Evolutionary conservation across 2,329 filamentous ascomycete genomes (phyloP).

Genomic region (Aspergillus thermomutatus): DNA sequence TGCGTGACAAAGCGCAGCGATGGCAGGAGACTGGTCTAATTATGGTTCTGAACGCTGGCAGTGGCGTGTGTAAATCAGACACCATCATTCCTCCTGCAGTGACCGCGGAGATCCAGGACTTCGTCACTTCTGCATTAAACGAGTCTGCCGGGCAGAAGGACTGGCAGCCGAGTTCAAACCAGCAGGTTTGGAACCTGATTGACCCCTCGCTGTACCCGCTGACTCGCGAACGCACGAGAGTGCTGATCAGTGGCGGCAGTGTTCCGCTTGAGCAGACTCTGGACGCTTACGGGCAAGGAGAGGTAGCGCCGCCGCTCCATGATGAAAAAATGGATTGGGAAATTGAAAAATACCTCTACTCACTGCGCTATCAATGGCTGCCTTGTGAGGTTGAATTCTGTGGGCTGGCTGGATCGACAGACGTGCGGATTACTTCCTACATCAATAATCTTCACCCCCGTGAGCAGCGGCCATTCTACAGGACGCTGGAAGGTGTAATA

Average conservation of each 20-base stretch:
- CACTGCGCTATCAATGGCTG: slow-evolving; percentile 11
- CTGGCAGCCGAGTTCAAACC: neutral
- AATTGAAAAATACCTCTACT: slow-evolving; percentile 1
- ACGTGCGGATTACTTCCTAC: slow-evolving; percentile 7
- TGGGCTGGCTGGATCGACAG: slow-evolving; percentile 4
- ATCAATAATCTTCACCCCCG: slow-evolving; percentile 8
- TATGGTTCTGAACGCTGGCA: slow-evolving; percentile 11
- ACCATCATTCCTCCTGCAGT: neutral
- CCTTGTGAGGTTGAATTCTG: slow-evolving; percentile 12
- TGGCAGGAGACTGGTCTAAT: slow-evolving; percentile 4
- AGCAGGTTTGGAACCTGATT: neutral
- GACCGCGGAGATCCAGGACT: neutral
- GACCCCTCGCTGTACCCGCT: neutral
- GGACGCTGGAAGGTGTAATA: slow-evolving; percentile 3
- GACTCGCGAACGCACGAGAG: neutral
- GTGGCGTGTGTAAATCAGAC: slow-evolving; percentile 5
- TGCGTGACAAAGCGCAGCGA: slow-evolving; percentile 9
- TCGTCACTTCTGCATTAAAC: neutral
- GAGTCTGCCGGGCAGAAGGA: neutral
- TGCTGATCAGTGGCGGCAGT: neutral
- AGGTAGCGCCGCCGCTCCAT: neutral
- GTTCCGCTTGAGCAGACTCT: neutral
- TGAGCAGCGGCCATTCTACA: slow-evolving; percentile 2
- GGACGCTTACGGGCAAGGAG: neutral
- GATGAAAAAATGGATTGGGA: neutral